Percentiles rank a stretch among this genome's conserved stretches.
These are phyloP conservation scores for Cladobotryum mycophilum DNA, from an alignment of 2,329 filamentous ascomycete species.

Conservation along the genomic window DNA sequence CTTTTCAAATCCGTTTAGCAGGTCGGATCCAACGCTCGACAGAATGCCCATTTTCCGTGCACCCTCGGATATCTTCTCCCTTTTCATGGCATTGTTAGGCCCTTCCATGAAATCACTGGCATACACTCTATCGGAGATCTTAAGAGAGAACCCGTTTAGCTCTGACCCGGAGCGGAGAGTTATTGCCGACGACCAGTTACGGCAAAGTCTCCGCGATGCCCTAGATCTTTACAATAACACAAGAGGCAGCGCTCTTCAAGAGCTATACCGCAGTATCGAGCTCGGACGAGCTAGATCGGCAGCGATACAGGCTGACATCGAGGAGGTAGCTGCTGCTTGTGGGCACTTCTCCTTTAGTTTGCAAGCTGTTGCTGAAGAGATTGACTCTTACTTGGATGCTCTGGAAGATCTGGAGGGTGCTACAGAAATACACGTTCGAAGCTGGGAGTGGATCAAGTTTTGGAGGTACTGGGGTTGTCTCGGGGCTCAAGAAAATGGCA, in stretches of 20 bases:
- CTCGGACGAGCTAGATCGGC: slow-evolving; percentile 61
- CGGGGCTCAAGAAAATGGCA: not conserved
- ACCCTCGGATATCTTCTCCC: slow-evolving; percentile 80
- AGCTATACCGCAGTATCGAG: slow-evolving; percentile 76
- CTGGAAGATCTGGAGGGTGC: slow-evolving; percentile 77
- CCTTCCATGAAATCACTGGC: slow-evolving; percentile 96
- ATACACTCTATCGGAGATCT: slow-evolving; percentile 80
- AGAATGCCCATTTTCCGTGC: slow-evolving; percentile 41
- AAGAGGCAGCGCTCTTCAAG: slow-evolving; percentile 66
- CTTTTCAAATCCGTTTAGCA: slow-evolving; percentile 18
- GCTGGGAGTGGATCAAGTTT: slow-evolving; percentile 74
- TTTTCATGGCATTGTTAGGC: slow-evolving; percentile 82
- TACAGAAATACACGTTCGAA: slow-evolving; percentile 53
- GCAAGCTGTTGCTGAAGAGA: slow-evolving; percentile 84
- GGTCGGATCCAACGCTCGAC: slow-evolving; percentile 25
- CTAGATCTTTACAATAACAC: slow-evolving; percentile 72
- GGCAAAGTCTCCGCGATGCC: slow-evolving; percentile 72
- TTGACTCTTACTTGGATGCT: slow-evolving; percentile 74
- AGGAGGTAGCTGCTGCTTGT: slow-evolving; percentile 96
- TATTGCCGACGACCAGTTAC: slow-evolving; percentile 71
- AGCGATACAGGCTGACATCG: slow-evolving; percentile 83
- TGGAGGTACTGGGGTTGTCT: not conserved
- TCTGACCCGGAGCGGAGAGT: slow-evolving; percentile 61
- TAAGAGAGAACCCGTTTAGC: slow-evolving; percentile 81
- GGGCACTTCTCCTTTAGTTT: slow-evolving; percentile 93